Evolutionary conservation across 2,329 filamentous ascomycete species (phyloP).

Genomic region (Botrytis medusae): DNA sequence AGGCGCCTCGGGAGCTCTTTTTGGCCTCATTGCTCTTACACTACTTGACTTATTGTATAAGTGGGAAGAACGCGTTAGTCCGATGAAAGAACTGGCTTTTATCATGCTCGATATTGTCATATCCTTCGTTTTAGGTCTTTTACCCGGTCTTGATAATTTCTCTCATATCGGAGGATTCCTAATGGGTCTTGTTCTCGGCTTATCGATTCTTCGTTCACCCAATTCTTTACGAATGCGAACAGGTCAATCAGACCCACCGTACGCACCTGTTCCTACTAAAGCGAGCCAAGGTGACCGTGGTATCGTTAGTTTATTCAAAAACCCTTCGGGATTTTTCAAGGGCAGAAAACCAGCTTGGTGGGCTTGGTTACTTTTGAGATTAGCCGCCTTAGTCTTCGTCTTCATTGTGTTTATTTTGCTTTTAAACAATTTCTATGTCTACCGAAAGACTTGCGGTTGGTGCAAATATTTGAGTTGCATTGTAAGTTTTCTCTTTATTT

Average conservation of each 20-base stretch:
- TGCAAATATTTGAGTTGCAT: slow-evolving; percentile 94
- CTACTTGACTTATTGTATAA: slow-evolving; percentile 91
- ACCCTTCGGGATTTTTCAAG: slow-evolving; percentile 79
- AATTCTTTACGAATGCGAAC: slow-evolving; percentile 74
- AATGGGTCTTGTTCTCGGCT: slow-evolving; percentile 83
- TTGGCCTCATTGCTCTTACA: slow-evolving; percentile 85
- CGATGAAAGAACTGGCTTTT: slow-evolving; percentile 82
- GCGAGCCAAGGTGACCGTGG: slow-evolving; percentile 33
- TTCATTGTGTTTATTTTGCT: slow-evolving; percentile 84
- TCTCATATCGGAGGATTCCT: slow-evolving; percentile 94
- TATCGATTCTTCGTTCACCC: slow-evolving; percentile 87
- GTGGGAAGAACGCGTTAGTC: slow-evolving; percentile 76
- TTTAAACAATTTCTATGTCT: slow-evolving; percentile 86
- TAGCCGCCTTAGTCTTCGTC: slow-evolving; percentile 73
- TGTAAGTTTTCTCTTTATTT: slow-evolving; percentile 55
- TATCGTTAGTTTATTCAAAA: slow-evolving; percentile 53
- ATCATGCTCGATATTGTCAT: slow-evolving; percentile 83
- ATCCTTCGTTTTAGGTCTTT: slow-evolving; percentile 85
- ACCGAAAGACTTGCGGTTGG: slow-evolving; percentile 76
- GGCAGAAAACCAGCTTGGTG: slow-evolving; percentile 93
- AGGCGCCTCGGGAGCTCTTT: slow-evolving; percentile 86
- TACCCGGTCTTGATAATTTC: slow-evolving; percentile 95
- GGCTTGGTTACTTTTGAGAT: slow-evolving; percentile 92
- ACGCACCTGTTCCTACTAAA: slow-evolving; percentile 61
- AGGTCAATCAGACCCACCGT: slow-evolving; percentile 66